Evolutionary conservation across 768 basidiomycete genomes (phyloP).

Genomic region (Tricholoma saponaceum): DNA sequence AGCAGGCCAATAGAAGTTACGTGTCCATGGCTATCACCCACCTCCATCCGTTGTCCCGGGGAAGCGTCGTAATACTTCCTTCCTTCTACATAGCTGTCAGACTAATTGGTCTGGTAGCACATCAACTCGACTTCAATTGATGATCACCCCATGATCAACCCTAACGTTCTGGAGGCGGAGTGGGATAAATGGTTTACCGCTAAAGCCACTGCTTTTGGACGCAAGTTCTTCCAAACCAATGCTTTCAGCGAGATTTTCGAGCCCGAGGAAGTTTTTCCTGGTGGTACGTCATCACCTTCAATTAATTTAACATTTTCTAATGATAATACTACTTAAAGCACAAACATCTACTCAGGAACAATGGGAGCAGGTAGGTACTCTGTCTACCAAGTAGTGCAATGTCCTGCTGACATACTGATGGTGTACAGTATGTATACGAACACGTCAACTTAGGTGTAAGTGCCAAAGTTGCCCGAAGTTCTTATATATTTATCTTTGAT

Average conservation of each 20-base stretch:
- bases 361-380: constrained; percentile 18
- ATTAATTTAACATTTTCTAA: neutral
- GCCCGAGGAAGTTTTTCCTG: constrained; percentile 25
- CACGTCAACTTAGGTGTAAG: constrained; percentile 22
- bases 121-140: constrained; percentile 21
- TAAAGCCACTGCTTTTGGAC: constrained; percentile 27
- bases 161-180: constrained; percentile 25
- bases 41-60: constrained; percentile 44
- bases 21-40: constrained; percentile 30
- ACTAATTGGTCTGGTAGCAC: constrained; percentile 13
- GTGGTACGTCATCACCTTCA: constrained; percentile 10
- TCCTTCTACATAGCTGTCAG: neutral
- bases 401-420: neutral
- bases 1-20: constrained; percentile 28
- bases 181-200: constrained; percentile 30
- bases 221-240: constrained; percentile 25
- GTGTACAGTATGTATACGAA: constrained; percentile 17
- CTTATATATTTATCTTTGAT: neutral
- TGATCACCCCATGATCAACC: constrained; percentile 23
- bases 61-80: constrained; percentile 27
- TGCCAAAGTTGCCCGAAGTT: neutral
- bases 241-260: constrained; percentile 27
- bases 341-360: constrained; percentile 18
- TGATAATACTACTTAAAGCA: neutral
- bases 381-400: neutral